Base-by-base conservation (phyloP, 2,329 filamentous ascomycete genomes). In the Hymenoscyphus fraxineus region DNA sequence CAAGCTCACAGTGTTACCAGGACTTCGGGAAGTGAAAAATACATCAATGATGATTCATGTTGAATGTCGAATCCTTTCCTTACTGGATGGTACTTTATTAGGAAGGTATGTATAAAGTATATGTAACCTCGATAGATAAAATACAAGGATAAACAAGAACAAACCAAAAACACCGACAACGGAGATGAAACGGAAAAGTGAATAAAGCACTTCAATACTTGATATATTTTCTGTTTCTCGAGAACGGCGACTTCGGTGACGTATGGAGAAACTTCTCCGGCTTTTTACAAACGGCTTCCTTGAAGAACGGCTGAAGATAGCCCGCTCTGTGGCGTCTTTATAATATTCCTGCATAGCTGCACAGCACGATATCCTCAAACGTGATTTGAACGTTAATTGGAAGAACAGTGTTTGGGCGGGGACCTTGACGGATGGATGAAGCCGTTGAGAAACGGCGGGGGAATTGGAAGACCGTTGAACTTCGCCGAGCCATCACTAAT, bases 211-310 rank as follows among this genome's bases (percentile, higher is more conserved):
- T 27, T 27, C 2, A 54, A n/a, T 10, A 51, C 16, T 12, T 12
- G n/a, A 19, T 27, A 9, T 9, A n/a, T 27, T 22, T 27, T 22
- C 22, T 22, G 1, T 54, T 10, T 27, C 47, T 54, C 22, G 10
- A 5, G 19, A 54, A 54, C 22, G 47, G 19, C 47, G 22, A 27
- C 47, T 54, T 54, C 19, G 47, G 47, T 54, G 47, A 54, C 47
- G 47, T 54, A 54, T 27, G 47, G 47, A 54, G 44, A 54, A 27
- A 54, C 22, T 54, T 54, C 47, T 27, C 47, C 47, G 19, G 47
- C 47, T 22, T 54, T n/a, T 54, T 19, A 54, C 47, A 54, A 51
- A 54, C 19, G 13, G 19, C 47, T 54, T 27, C 22, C 10, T 31
- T 54, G 19, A 15, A 54, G 22, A 54, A 54, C 19, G 44, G 44